phyloP scores from a whole-genome alignment of 2,329 filamentous ascomycete genomes.

The Cladophialophora psammophila region DNA sequence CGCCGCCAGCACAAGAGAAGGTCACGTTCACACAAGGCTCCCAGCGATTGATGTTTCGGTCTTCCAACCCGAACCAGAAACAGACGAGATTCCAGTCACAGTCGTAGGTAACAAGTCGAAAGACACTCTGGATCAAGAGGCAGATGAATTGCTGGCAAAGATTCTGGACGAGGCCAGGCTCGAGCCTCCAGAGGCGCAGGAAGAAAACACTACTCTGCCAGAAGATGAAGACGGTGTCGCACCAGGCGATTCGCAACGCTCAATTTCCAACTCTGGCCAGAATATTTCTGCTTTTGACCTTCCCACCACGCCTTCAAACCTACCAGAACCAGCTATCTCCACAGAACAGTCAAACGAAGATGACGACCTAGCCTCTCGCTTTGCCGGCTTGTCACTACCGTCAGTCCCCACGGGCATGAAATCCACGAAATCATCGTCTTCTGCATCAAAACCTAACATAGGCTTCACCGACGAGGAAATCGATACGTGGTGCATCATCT shows the following conservation, averaged over 20 bases:
- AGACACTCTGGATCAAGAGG: constrained; percentile 39
- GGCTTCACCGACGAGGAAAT: constrained; percentile 71
- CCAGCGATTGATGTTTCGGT: constrained; percentile 36
- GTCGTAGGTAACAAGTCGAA: constrained; percentile 15
- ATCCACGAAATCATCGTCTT: constrained; percentile 34
- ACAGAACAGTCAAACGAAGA: constrained; percentile 26
- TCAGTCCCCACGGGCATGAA: constrained; percentile 39
- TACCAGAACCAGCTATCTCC: constrained; percentile 27
- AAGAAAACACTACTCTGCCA: constrained; percentile 12
- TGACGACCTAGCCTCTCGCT: constrained; percentile 38
- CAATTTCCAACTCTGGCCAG: neutral
- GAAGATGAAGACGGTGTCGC: constrained; percentile 8
- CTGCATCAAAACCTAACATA: constrained; percentile 46
- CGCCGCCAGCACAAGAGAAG: constrained; percentile 11
- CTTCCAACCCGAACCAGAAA: constrained; percentile 34
- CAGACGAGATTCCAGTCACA: constrained; percentile 27
- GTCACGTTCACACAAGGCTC: constrained; percentile 8
- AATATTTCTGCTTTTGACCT: constrained; percentile 24
- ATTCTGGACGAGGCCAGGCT: constrained; percentile 43
- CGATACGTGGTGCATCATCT: constrained; percentile 82
- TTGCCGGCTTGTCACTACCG: constrained; percentile 39
- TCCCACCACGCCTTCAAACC: constrained; percentile 35
- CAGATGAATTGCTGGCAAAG: constrained; percentile 42
- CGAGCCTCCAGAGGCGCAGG: constrained; percentile 26
- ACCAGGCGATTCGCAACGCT: constrained; percentile 7